phyloP scores from a whole-genome alignment of 2,329 filamentous ascomycete species.

The Alternaria sp. region DNA sequence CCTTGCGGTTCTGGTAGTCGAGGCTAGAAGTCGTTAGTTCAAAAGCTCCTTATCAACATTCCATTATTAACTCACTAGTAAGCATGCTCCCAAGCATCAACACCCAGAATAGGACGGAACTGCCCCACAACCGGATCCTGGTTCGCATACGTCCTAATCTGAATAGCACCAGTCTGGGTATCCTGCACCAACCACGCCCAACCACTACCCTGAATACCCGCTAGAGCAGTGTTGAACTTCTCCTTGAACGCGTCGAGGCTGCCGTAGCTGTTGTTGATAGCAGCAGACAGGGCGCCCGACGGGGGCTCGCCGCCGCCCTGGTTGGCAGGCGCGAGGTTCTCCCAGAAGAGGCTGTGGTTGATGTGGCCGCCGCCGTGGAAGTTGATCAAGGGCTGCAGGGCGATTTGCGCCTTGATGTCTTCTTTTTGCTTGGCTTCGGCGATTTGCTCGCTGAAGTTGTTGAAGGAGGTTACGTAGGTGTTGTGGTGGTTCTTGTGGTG shows the following conservation, averaged over 20 bases:
- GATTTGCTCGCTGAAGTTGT: slow-evolving; percentile 76
- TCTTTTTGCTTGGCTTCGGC: slow-evolving; percentile 61
- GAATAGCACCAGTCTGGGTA: slow-evolving; percentile 64
- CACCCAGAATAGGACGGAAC: slow-evolving; percentile 80
- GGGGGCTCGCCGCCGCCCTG: slow-evolving; percentile 71
- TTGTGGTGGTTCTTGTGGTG: slow-evolving; percentile 95
- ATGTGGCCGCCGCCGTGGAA: slow-evolving; percentile 72
- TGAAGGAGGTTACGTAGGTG: slow-evolving; percentile 90
- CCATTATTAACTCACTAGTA: slow-evolving; percentile 47
- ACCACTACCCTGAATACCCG: slow-evolving; percentile 69
- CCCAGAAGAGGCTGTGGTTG: slow-evolving; percentile 73
- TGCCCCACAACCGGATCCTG: slow-evolving; percentile 88
- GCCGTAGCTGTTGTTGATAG: slow-evolving; percentile 66
- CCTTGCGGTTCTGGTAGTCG: slow-evolving; percentile 97
- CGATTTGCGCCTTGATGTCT: slow-evolving; percentile 62
- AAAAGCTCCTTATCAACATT: rapidly evolving
- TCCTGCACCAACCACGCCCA: slow-evolving; percentile 71
- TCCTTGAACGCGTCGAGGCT: slow-evolving; percentile 65
- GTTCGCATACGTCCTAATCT: slow-evolving; percentile 77
- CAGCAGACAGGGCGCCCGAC: slow-evolving; percentile 61
- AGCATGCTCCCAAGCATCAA: slow-evolving; percentile 88
- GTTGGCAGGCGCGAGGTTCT: slow-evolving; percentile 70
- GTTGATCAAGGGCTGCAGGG: slow-evolving; percentile 65
- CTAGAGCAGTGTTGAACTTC: slow-evolving; percentile 68
- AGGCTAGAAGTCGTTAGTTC: slow-evolving; percentile 51